Evolutionary conservation across 306 rosid species (phyloP).

Genomic region (Casuarina cunninghamiana): DNA sequence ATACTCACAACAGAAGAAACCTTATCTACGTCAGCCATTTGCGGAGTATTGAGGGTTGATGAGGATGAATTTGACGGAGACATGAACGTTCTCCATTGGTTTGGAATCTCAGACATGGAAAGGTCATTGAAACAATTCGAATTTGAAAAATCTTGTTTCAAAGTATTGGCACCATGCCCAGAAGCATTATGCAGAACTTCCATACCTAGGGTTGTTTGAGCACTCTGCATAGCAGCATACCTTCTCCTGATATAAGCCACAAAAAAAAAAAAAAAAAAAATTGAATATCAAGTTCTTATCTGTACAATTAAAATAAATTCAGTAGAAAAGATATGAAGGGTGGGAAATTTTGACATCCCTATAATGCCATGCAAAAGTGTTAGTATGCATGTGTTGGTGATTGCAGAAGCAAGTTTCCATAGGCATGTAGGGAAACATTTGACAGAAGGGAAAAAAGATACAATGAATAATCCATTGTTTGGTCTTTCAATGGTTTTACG

Average conservation of each 20-base stretch:
- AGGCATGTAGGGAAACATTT: too few relatives aligned
- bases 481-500: not conserved
- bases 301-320: not conserved
- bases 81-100: conserved; percentile 63
- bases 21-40: conserved; percentile 66
- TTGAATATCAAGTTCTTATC: not conserved
- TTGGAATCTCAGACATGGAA: conserved; percentile 49
- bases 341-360: not conserved
- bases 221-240: conserved; percentile 75
- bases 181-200: conserved; percentile 53
- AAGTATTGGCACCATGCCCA: conserved; percentile 36
- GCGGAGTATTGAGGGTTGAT: conserved; percentile 58
- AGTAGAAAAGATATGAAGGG: conserved; percentile 3
- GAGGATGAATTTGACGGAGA: conserved; percentile 82
- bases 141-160: conserved; percentile 50
- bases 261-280: conserved; percentile 10
- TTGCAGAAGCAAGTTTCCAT: not conserved
- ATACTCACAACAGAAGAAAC: conserved; percentile 85
- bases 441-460: not conserved
- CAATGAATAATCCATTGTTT: not conserved
- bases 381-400: not conserved
- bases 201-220: conserved; percentile 50
- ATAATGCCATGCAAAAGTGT: conserved; percentile 10
- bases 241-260: conserved; percentile 46
- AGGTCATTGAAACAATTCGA: conserved; percentile 52